A percentile compares a stretch with the other conserved stretches of the same genome.
Evolutionary conservation across 2,329 filamentous ascomycete species (phyloP).

Genomic region (Chaetomiaceae sp.): DNA sequence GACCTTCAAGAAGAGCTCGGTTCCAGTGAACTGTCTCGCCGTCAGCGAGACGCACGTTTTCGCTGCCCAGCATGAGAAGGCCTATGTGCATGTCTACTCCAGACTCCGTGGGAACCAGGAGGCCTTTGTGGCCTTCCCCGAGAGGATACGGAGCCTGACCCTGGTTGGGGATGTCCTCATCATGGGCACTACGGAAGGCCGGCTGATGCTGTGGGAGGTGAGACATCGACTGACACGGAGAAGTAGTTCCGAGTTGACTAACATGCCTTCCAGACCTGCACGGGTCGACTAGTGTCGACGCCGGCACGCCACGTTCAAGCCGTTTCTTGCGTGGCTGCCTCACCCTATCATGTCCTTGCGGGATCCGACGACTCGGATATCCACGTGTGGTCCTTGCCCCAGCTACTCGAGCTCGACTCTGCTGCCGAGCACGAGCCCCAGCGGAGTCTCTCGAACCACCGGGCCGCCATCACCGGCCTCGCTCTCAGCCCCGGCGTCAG

Average conservation of each 20-base stretch:
- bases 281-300: conserved; percentile 71
- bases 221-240: conserved; percentile 5
- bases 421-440: conserved; percentile 63
- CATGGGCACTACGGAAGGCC: conserved; percentile 78
- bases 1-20: conserved; percentile 88
- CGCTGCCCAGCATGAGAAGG: conserved; percentile 85
- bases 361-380: conserved; percentile 84
- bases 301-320: conserved; percentile 74
- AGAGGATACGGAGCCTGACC: conserved; percentile 74
- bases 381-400: conserved; percentile 82
- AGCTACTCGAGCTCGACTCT: conserved; percentile 59
- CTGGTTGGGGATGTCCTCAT: conserved; percentile 69
- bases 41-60: conserved; percentile 81
- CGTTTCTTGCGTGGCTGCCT: conserved; percentile 70
- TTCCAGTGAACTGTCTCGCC: conserved; percentile 72
- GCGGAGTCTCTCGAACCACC: conserved; percentile 72
- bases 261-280: conserved; percentile 53
- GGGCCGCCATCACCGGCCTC: conserved; percentile 65
- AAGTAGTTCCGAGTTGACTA: conserved; percentile 9
- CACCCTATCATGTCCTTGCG: conserved; percentile 68
- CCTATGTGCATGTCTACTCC: conserved; percentile 88
- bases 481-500: conserved; percentile 62
- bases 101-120: conserved; percentile 81
- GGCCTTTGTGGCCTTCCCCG: conserved; percentile 79
- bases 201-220: conserved; percentile 91